Percentiles rank a stretch among this genome's conserved stretches.
Conservation (phyloP, 768 basidiomycete genomes). For the Paxillus involutus region DNA sequence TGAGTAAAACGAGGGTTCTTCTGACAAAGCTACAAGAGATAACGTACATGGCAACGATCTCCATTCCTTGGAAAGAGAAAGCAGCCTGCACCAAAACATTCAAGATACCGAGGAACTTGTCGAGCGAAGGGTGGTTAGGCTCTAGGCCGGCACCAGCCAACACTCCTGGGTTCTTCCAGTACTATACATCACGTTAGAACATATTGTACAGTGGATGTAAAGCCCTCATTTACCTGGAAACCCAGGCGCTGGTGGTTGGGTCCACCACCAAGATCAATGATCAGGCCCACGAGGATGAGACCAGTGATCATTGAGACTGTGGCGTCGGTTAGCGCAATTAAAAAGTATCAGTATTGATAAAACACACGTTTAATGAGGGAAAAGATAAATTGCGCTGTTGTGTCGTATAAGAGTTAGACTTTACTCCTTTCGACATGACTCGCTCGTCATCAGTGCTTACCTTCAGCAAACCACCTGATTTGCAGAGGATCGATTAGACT, state of each 20-base stretch:
- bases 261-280: constrained; percentile 77
- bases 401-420: not conserved
- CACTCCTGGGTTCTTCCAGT: constrained; percentile 49
- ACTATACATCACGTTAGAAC: constrained; percentile 30
- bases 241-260: constrained; percentile 51
- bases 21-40: constrained; percentile 7
- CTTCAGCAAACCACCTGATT: constrained; percentile 62
- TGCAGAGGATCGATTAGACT: not conserved
- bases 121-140: not conserved
- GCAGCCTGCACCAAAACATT: constrained; percentile 55
- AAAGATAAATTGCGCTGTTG: constrained; percentile 61
- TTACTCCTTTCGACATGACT: not conserved
- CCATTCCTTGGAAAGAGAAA: constrained; percentile 57
- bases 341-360: not conserved
- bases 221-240: constrained; percentile 47
- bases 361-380: constrained; percentile 61
- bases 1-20: not conserved
- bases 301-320: constrained; percentile 58
- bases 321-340: not conserved
- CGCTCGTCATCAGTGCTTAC: constrained; percentile 28
- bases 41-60: constrained; percentile 36
- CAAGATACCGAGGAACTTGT: constrained; percentile 34
- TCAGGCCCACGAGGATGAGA: constrained; percentile 60
- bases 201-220: not conserved
- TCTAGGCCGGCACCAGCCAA: constrained; percentile 25